Base-by-base conservation (phyloP, 345 rosid genomes). In the Camelina hispida region DNA sequence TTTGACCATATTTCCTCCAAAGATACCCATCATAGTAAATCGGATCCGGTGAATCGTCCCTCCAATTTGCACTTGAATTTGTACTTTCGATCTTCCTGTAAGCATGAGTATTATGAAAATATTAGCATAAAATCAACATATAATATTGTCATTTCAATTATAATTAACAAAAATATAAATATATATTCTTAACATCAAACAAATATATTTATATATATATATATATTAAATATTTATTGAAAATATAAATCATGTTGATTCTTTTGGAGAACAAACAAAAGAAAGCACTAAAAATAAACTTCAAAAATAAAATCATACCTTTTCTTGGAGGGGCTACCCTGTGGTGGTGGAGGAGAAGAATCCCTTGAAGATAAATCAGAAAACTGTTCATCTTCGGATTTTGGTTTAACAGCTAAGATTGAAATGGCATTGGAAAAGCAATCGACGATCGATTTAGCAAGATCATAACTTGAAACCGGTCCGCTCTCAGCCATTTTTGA, bases 1-100 rank as follows among this genome's bases (percentile, higher is more conserved):
- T 77, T 48, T 77, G 66, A 9, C 80, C 80, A 35, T 77, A 77
- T 63, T 77, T 77, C 18, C 80, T 70, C 80, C 80, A 77, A 37
- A 25, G 28, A 77, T 54, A 77, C 10, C 75, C 76, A 22, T 77
- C 80, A 22, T 63, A 56, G 61, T 70, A 38, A 32, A 55, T 57
- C 14, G 80, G 80, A 77, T 35, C 16, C 4, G 80, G 76, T 70
- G 80, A 77, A 62, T 77, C 75, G 22, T 77, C 71, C n/a, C 61
- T 69, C 80, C 80, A 70, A 15, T 35, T 63, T 30, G 64, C 69
- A 56, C 43, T 69, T 62, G 61, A 18, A 46, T 55, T 28, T 55
- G 46, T 56, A 28, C 4, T 63, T 10, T 28, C 46, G 6, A 70
- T 55, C 30, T 77, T 77, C 63, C 80, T 77, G 66, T 11, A 46